phyloP scores from a whole-genome alignment of 2,329 filamentous ascomycete genomes.

The Apiospora kogelbergensis region DNA sequence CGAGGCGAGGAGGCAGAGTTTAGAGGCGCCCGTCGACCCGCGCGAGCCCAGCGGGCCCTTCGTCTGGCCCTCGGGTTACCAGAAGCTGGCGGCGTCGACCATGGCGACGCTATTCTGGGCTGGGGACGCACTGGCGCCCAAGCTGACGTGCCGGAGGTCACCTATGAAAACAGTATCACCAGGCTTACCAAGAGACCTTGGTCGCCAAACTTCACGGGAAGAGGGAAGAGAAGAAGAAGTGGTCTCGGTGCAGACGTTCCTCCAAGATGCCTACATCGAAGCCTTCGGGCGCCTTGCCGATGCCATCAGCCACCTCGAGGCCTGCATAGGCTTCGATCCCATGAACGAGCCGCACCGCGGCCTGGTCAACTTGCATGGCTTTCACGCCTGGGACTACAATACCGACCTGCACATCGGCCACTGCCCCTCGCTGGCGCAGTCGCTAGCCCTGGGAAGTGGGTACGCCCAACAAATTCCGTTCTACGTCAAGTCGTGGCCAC shows the following conservation, averaged over 20 bases:
- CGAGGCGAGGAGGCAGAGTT: constrained; percentile 27
- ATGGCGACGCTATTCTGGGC: constrained; percentile 30
- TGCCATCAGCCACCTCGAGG: constrained; percentile 31
- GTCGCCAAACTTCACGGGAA: neutral
- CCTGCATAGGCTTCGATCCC: constrained; percentile 40
- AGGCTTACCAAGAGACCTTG: no score
- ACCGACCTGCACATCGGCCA: constrained; percentile 42
- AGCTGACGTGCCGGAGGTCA: constrained; percentile 18
- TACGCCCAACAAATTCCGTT: constrained; percentile 37
- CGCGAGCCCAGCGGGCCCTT: constrained; percentile 37
- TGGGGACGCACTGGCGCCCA: constrained; percentile 25
- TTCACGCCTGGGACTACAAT: constrained; percentile 41
- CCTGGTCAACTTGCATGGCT: constrained; percentile 38
- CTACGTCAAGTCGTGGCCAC: constrained; percentile 43
- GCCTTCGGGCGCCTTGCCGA: constrained; percentile 37
- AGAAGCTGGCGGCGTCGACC: constrained; percentile 36
- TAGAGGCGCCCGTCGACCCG: constrained; percentile 22
- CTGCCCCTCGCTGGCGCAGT: constrained; percentile 37
- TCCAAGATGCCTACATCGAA: constrained; percentile 34
- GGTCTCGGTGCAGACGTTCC: constrained; percentile 28
- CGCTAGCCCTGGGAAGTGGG: constrained; percentile 40
- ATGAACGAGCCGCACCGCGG: constrained; percentile 44
- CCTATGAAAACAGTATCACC: neutral
- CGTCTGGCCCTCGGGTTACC: constrained; percentile 38
- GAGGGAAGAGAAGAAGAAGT: neutral